phyloP scores from a whole-genome alignment of 2,329 filamentous ascomycete species.

The Spiromastix sp. region DNA sequence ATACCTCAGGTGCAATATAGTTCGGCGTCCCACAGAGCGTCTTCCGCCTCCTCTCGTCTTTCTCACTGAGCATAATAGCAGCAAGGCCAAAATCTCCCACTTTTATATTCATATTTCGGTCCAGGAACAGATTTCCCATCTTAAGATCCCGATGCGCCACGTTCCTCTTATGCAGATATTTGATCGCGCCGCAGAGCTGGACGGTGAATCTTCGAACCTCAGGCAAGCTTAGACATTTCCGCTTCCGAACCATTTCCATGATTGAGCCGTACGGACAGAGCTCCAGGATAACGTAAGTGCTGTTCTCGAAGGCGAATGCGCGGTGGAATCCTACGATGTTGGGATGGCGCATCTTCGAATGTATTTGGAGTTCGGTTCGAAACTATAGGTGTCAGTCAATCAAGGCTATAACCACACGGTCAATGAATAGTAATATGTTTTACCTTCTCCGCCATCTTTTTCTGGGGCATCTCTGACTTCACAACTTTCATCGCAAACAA shows the following conservation, averaged over 20 bases:
- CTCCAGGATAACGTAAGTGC: constrained; percentile 89
- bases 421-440: background rate
- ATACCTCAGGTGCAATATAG: constrained; percentile 93
- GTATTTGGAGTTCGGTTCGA: constrained; percentile 82
- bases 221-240: constrained; percentile 82
- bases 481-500: constrained; percentile 42
- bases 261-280: constrained; percentile 91
- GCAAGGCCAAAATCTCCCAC: constrained; percentile 95
- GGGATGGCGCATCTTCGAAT: constrained; percentile 92
- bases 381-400: constrained; percentile 38
- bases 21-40: constrained; percentile 96
- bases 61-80: constrained; percentile 80
- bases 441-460: constrained; percentile 44
- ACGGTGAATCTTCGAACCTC: constrained; percentile 91
- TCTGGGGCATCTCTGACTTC: constrained; percentile 39
- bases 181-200: constrained; percentile 92
- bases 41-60: constrained; percentile 75
- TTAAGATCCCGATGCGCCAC: constrained; percentile 96
- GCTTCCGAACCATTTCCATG: constrained; percentile 93
- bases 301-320: constrained; percentile 80
- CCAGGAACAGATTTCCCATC: constrained; percentile 95
- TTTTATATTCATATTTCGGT: constrained; percentile 92
- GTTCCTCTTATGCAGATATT: constrained; percentile 91
- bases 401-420: background rate
- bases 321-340: constrained; percentile 94